Evolutionary conservation across 345 rosid species (phyloP), one percentile per base, ranked within the genome.

Genomic region (Gossypioides kirkii): DNA sequence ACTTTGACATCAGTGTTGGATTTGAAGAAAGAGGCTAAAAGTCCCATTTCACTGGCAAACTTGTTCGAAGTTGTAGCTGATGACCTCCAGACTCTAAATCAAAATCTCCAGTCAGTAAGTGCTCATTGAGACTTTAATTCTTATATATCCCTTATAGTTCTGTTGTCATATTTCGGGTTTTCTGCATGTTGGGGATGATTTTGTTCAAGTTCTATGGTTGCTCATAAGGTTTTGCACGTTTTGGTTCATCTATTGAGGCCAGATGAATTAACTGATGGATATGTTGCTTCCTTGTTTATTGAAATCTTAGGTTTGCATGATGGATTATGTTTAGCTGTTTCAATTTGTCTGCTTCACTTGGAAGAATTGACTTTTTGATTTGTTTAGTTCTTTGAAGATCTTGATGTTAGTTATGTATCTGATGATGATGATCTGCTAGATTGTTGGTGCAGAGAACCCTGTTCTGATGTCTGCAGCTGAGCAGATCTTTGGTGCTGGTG

Each of bases 401-500:
- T 54, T 59, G 28, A 52, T 26, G 6, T 69, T 53, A 53, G 26
- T 73, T 25, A 43, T 75, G 20, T 70, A 74, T 77, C 77, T 81
- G 78, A 80, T 78, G 73, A 64, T 78, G 73, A 76, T 77, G 66
- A 80, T 79, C 18, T 83, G 76, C 42, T 85, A 95, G 98, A 90
- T 95, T 86, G 98, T 92, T 78, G 98, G 97, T 69, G 96, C 98
- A 78, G 98, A 95, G 75, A 92, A 95, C 70, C 94, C 99, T 23
- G 93, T 95, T 72, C 80, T 95, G 63, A 91, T 86, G 90, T 92
- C 98, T 52, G 98, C 98, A 16, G 99, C 99, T 66, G 94, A 95
- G 83, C 98, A 95, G 83, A 92, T 92, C 43, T 92, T 95, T 78
- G 76, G 99, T 75, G 99, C 99, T 69, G 98, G 99, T 80, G 99